Percentiles rank a stretch among this genome's conserved stretches.
Conservation (phyloP, 352 stramenopile genomes). For the Phytopythium kandeliae region DNA sequence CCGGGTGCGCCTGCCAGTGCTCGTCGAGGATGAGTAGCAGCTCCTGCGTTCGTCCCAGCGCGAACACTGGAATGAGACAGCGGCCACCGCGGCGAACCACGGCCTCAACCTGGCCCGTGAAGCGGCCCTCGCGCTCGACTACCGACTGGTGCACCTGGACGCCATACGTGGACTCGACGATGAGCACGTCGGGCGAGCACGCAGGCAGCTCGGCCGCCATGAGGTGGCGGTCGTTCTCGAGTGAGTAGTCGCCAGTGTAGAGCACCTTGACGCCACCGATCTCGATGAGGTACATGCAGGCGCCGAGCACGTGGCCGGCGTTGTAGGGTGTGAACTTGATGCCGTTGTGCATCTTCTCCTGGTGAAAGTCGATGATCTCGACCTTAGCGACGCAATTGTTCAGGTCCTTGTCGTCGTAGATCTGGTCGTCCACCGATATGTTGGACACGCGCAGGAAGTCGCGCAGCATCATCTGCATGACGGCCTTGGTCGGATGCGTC, state of each 20-base stretch:
- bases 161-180: slow-evolving; percentile 98
- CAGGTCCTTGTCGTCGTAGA: slow-evolving; percentile 94
- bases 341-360: slow-evolving; percentile 95
- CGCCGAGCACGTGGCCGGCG: slow-evolving; percentile 98
- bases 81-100: slow-evolving; percentile 95
- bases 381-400: slow-evolving; percentile 96
- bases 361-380: slow-evolving; percentile 98
- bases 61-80: slow-evolving; percentile 98
- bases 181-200: slow-evolving; percentile 96
- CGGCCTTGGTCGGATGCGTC: slow-evolving; percentile 98
- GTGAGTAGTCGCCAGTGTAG: slow-evolving; percentile 98
- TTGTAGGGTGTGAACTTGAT: slow-evolving; percentile 99
- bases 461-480: slow-evolving; percentile 97
- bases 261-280: slow-evolving; percentile 97
- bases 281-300: slow-evolving; percentile 99
- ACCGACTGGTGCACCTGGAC: slow-evolving; percentile 96
- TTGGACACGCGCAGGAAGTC: slow-evolving; percentile 96
- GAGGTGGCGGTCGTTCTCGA: slow-evolving; percentile 98
- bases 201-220: slow-evolving; percentile 88
- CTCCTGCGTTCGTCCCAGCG: slow-evolving; percentile 97
- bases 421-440: slow-evolving; percentile 91
- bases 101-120: slow-evolving; percentile 95
- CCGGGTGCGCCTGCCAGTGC: slow-evolving; percentile 95
- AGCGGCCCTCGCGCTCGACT: slow-evolving; percentile 94
- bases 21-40: slow-evolving; percentile 99